phyloP scores from a whole-genome alignment of 495 filamentous ascomycete species.

The Hypoxylon fuscum region DNA sequence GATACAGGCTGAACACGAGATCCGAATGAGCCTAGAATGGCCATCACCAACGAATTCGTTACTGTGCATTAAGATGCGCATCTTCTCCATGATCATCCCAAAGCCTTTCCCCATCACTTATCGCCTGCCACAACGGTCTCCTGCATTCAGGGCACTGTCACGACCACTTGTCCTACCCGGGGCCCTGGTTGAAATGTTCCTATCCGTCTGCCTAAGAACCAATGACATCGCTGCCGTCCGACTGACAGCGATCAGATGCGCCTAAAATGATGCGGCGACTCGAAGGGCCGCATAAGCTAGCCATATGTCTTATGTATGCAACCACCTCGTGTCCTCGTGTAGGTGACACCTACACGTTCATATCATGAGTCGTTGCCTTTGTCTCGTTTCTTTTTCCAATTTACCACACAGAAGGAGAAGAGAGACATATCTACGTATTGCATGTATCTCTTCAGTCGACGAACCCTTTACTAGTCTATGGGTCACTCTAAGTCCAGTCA shows the following conservation, averaged over 20 bases:
- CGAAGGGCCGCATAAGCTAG: slow-evolving; percentile 6
- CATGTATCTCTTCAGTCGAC: slow-evolving; percentile 10
- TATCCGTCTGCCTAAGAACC: slow-evolving; percentile 31
- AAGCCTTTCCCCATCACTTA: slow-evolving; percentile 11
- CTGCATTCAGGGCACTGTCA: slow-evolving; percentile 26
- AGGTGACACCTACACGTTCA: slow-evolving; percentile 16
- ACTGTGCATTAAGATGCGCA: slow-evolving; percentile 12
- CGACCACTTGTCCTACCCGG: slow-evolving; percentile 27
- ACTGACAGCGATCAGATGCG: slow-evolving; percentile 32
- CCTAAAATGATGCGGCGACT: slow-evolving; percentile 31
- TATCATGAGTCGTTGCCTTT: slow-evolving; percentile 22
- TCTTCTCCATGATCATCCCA: background rate
- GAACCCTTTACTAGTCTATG: slow-evolving; percentile 24
- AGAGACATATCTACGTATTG: slow-evolving; percentile 13
- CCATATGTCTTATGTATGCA: slow-evolving; percentile 32
- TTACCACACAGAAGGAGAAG: slow-evolving; percentile 12
- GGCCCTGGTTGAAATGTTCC: slow-evolving; percentile 28
- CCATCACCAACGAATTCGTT: slow-evolving; percentile 21
- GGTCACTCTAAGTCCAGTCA: slow-evolving; percentile 2
- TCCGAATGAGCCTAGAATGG: slow-evolving; percentile 16
- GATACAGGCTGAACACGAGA: slow-evolving; percentile 36
- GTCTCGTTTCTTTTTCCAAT: slow-evolving; percentile 14
- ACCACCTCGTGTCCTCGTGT: slow-evolving; percentile 39
- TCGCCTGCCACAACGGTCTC: slow-evolving; percentile 29
- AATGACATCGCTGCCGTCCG: slow-evolving; percentile 23